phyloP scores from a whole-genome alignment of 495 filamentous ascomycete species.

The Penicillium egyptiacum region DNA sequence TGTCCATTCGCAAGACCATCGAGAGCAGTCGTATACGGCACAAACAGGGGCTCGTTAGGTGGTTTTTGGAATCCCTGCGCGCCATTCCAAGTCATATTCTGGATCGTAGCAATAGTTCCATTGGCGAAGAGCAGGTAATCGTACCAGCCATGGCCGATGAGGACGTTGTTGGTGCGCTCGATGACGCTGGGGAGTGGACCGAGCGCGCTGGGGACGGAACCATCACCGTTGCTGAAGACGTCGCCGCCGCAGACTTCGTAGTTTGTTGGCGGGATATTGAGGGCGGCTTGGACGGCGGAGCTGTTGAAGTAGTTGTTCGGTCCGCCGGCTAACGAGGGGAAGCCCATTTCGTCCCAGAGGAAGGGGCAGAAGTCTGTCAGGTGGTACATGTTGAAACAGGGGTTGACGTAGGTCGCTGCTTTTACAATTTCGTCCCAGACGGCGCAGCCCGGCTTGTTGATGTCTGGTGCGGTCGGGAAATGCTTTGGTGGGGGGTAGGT shows the following conservation, averaged over 20 bases:
- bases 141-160: slow-evolving; percentile 64
- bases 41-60: slow-evolving; percentile 60
- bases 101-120: slow-evolving; percentile 68
- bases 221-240: slow-evolving; percentile 57
- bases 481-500: slow-evolving; percentile 64
- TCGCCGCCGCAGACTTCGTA: slow-evolving; percentile 59
- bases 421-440: slow-evolving; percentile 57
- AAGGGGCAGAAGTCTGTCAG: slow-evolving; percentile 72
- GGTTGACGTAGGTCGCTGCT: slow-evolving; percentile 63
- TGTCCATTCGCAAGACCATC: slow-evolving; percentile 27
- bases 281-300: slow-evolving; percentile 69
- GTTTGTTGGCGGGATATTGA: slow-evolving; percentile 63
- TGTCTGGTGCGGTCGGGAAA: slow-evolving; percentile 45
- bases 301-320: slow-evolving; percentile 74
- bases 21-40: slow-evolving; percentile 58
- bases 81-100: slow-evolving; percentile 86
- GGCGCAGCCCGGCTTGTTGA: slow-evolving; percentile 48
- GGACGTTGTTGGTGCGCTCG: slow-evolving; percentile 64
- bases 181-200: slow-evolving; percentile 68
- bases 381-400: slow-evolving; percentile 80
- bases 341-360: slow-evolving; percentile 72
- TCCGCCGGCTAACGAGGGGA: slow-evolving; percentile 60
- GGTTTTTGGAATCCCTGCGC: slow-evolving; percentile 62
- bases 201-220: slow-evolving; percentile 50
- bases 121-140: slow-evolving; percentile 62